phyloP scores from a whole-genome alignment of 257 asterid genomes.

The Apocynum venetum region DNA sequence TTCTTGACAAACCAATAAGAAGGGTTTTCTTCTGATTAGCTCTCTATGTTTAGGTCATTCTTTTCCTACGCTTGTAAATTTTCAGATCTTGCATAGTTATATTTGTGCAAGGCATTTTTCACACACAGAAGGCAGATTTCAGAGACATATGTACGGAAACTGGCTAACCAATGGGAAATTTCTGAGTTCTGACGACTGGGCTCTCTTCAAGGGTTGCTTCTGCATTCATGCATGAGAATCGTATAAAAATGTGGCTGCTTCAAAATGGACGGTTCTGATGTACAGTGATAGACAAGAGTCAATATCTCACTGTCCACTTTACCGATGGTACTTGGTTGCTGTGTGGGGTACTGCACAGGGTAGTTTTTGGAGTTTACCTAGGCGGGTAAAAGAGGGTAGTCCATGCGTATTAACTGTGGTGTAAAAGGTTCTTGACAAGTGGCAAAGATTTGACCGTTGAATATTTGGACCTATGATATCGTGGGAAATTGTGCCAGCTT shows the following conservation, averaged over 20 bases:
- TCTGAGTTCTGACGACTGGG: slow-evolving; percentile 20
- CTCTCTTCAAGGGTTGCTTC: slow-evolving; percentile 12
- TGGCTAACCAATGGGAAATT: slow-evolving; percentile 51
- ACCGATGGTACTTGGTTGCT: not conserved
- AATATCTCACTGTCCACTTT: slow-evolving; percentile 21
- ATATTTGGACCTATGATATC: slow-evolving; percentile 44
- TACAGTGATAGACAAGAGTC: slow-evolving; percentile 17
- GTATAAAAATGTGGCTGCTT: slow-evolving; percentile 9
- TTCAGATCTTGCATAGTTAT: slow-evolving; percentile 20
- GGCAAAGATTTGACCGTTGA: slow-evolving; percentile 11
- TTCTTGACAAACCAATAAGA: not conserved
- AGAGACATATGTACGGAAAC: slow-evolving; percentile 9
- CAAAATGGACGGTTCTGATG: slow-evolving; percentile 31
- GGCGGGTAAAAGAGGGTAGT: slow-evolving; percentile 29
- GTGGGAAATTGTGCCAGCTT: slow-evolving; percentile 48
- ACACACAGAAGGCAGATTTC: slow-evolving; percentile 13
- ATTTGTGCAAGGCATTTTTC: slow-evolving; percentile 3
- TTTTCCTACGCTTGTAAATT: not conserved
- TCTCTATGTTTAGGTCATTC: slow-evolving; percentile 12
- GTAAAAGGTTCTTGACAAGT: slow-evolving; percentile 16
- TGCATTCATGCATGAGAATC: slow-evolving; percentile 22
- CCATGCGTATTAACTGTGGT: slow-evolving; percentile 40
- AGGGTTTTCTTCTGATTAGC: not conserved
- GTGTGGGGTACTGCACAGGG: not conserved
- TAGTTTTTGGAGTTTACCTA: slow-evolving; percentile 17